Evolutionary conservation across 768 basidiomycete genomes (phyloP).

Genomic region (Termitomyces sp.): DNA sequence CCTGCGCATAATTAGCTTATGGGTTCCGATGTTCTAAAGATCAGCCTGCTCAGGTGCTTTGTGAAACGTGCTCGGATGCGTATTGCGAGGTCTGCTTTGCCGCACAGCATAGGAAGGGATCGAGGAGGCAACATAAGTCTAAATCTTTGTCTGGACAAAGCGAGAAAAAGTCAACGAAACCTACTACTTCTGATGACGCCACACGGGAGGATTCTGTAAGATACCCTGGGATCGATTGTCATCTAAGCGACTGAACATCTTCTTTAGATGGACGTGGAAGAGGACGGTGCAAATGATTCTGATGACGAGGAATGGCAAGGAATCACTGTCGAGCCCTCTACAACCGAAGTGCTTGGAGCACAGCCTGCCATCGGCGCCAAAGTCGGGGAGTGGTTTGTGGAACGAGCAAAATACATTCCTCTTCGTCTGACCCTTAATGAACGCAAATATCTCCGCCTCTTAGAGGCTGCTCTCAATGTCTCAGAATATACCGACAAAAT

Average conservation of each 20-base stretch:
- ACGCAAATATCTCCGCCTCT: constrained; percentile 79
- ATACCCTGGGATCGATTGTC: background rate
- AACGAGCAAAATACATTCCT: constrained; percentile 78
- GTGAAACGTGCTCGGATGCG: constrained; percentile 66
- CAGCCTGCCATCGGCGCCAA: constrained; percentile 58
- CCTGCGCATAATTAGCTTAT: background rate
- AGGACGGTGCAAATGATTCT: constrained; percentile 27
- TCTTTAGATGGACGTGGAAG: constrained; percentile 46
- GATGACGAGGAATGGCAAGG: constrained; percentile 45
- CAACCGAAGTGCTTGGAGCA: constrained; percentile 39
- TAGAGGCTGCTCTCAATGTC: constrained; percentile 81
- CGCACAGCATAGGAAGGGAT: constrained; percentile 80
- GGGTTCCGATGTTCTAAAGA: constrained; percentile 39
- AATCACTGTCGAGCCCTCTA: constrained; percentile 26
- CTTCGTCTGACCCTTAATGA: constrained; percentile 70
- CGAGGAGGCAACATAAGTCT: constrained; percentile 59
- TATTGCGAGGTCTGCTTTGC: constrained; percentile 88
- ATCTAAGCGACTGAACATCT: background rate
- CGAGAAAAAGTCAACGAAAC: constrained; percentile 25
- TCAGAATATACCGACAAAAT: constrained; percentile 92
- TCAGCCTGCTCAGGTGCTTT: constrained; percentile 75
- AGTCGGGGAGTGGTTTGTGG: constrained; percentile 85
- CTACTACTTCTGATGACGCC: background rate
- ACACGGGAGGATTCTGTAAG: constrained; percentile 8
- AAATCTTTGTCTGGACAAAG: constrained; percentile 38